These are phyloP conservation scores for Myochromella boudieri DNA, from an alignment of 768 basidiomycete genomes.

Conservation along the genomic window DNA sequence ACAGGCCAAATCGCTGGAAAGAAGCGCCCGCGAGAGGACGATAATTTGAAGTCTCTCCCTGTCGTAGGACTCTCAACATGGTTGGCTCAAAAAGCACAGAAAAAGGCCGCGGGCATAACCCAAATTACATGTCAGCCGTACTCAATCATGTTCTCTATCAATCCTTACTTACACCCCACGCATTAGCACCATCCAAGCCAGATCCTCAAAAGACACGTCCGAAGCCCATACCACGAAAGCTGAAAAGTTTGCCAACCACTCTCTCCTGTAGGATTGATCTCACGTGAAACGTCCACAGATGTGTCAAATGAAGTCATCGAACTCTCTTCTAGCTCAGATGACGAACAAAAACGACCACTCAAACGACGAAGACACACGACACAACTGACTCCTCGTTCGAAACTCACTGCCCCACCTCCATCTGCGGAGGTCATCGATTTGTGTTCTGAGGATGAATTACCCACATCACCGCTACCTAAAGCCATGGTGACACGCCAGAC, in stretches of 20 bases:
- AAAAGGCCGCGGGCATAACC: too few relatives aligned
- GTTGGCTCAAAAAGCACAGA: neutral
- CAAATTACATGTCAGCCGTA: too few relatives aligned
- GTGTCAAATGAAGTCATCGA: slow-evolving; percentile 5
- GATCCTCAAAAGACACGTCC: too few relatives aligned
- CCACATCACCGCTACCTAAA: too few relatives aligned
- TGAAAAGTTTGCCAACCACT: too few relatives aligned
- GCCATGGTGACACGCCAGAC: too few relatives aligned
- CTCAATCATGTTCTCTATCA: too few relatives aligned
- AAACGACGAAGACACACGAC: neutral
- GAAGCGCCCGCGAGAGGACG: neutral
- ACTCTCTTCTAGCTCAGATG: slow-evolving; percentile 7
- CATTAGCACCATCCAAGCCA: too few relatives aligned
- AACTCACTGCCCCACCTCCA: neutral
- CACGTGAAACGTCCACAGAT: neutral
- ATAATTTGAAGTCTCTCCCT: slow-evolving; percentile 5
- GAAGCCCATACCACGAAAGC: too few relatives aligned
- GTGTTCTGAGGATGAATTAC: slow-evolving; percentile 13
- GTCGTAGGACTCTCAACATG: slow-evolving; percentile 3
- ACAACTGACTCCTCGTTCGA: neutral
- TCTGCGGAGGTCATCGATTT: slow-evolving; percentile 8
- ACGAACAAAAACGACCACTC: neutral
- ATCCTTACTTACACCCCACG: too few relatives aligned
- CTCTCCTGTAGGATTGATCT: neutral
- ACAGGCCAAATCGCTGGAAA: neutral